Percentiles rank a stretch among this genome's conserved stretches.
These are phyloP conservation scores for Skeletonema potamos DNA, from an alignment of 108 stramenopile species.

Conservation along the genomic window DNA sequence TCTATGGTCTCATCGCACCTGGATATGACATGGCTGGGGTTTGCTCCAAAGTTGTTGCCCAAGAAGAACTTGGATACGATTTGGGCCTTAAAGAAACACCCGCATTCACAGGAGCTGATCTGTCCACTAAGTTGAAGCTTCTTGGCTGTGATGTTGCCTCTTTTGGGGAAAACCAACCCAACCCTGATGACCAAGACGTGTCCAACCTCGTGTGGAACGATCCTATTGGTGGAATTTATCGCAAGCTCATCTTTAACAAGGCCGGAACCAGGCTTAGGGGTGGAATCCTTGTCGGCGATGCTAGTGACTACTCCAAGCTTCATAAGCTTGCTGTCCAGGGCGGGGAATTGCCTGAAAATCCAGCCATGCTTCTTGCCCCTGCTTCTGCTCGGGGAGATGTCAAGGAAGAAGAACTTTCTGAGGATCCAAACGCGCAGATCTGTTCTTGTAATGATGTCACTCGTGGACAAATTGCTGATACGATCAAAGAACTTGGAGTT, in stretches of 20 bases:
- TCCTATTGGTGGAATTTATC: slow-evolving; percentile 83
- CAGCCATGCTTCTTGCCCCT: slow-evolving; percentile 74
- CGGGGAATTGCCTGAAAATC: slow-evolving; percentile 65
- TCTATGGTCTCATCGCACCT: slow-evolving; percentile 93
- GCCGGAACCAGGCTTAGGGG: slow-evolving; percentile 86
- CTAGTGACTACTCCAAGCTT: slow-evolving; percentile 82
- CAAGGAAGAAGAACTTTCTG: slow-evolving; percentile 51
- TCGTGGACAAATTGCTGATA: slow-evolving; percentile 64
- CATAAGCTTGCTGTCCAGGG: slow-evolving; percentile 76
- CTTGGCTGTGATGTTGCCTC: slow-evolving; percentile 95
- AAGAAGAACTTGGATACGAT: slow-evolving; percentile 59
- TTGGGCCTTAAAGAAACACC: slow-evolving; percentile 47
- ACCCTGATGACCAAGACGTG: slow-evolving; percentile 82
- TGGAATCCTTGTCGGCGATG: slow-evolving; percentile 94
- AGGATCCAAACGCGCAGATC: slow-evolving; percentile 79
- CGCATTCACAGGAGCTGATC: slow-evolving; percentile 88
- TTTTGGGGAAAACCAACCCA: slow-evolving; percentile 88
- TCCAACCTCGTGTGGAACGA: slow-evolving; percentile 90
- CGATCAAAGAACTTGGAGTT: slow-evolving; percentile 79
- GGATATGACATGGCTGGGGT: slow-evolving; percentile 92
- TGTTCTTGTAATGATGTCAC: slow-evolving; percentile 94
- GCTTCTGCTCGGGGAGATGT: slow-evolving; percentile 60
- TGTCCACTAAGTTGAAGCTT: slow-evolving; percentile 94
- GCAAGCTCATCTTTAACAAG: slow-evolving; percentile 94
- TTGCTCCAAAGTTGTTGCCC: slow-evolving; percentile 76